phyloP scores from a whole-genome alignment of 2,329 filamentous ascomycete species.

The Cyanodermella asteris region DNA sequence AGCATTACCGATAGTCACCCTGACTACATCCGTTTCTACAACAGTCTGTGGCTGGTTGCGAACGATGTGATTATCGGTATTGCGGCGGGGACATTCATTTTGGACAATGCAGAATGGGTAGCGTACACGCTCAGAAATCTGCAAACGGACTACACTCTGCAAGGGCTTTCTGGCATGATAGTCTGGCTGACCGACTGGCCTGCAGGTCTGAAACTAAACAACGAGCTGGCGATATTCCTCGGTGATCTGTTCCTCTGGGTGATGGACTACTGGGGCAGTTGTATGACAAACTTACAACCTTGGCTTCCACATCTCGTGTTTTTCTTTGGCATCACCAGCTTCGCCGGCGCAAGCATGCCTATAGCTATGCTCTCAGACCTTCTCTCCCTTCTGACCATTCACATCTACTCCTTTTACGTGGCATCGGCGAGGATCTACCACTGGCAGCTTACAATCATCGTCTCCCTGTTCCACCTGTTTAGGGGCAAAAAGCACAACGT shows the following conservation, averaged over 20 bases:
- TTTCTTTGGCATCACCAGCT: conserved; percentile 83
- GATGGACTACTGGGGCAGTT: conserved; percentile 94
- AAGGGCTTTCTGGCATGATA: conserved; percentile 72
- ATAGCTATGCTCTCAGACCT: conserved; percentile 91
- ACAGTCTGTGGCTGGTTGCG: conserved; percentile 91
- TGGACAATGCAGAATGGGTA: conserved; percentile 77
- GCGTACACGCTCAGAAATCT: conserved; percentile 57
- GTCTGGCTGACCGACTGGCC: conserved; percentile 93
- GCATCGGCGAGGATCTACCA: conserved; percentile 93
- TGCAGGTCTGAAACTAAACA: conserved; percentile 85
- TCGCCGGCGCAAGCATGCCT: conserved; percentile 90
- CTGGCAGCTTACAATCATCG: conserved; percentile 93
- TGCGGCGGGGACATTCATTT: conserved; percentile 85
- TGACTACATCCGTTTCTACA: conserved; percentile 98
- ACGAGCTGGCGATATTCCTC: conserved; percentile 76
- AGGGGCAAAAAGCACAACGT: conserved; percentile 96
- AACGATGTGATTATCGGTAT: conserved; percentile 99
- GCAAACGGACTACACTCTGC: conserved; percentile 63
- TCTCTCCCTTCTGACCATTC: conserved; percentile 71
- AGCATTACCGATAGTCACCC: conserved; percentile 89
- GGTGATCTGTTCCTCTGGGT: conserved; percentile 96
- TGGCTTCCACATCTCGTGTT: conserved; percentile 70
- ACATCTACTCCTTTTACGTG: conserved; percentile 96
- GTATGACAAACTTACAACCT: conserved; percentile 56
- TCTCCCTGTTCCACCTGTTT: conserved; percentile 96